Evolutionary conservation across 1,139 yeast species (phyloP), one percentile per base, ranked within the genome.

Genomic region (Fermentozyma sake): DNA sequence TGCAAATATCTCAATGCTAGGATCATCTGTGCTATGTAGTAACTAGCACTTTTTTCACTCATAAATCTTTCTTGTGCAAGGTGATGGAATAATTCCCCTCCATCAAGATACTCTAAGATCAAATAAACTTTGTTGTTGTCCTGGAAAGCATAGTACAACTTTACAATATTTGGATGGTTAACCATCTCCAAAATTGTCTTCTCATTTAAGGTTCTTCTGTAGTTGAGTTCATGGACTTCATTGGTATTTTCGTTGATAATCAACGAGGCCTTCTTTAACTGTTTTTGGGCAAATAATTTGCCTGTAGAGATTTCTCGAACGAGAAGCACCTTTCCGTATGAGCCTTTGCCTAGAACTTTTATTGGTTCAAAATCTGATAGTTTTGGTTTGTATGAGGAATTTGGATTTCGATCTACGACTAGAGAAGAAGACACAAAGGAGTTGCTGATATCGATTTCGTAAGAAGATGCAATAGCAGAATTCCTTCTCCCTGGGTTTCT

Each of bases 51-150:
- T 27, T 76, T 76, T 50, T 89, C 97, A 26, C 81, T 79, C 42
- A 74, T 45, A 30, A 42, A 51, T 28, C 48, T 33, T 31, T 50
- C 54, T 37, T 66, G 66, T 0, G 74, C 70, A 42, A 89, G 63
- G 55, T 89, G 96, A 38, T 79, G 86, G 50, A 89, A 89, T 26
- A 89, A 58, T 53, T 89, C 97, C 9, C 97, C 97, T 7, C 97
- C 97, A 31, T 89, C 94, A 15, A 91, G 77, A 48, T 84, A 89
- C 50, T 89, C 95, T 33, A 89, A 59, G 14, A 87, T 72, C 31
- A 89, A 55, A 49, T 89, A 89, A 19, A 89, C 72, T 50, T 84
- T 86, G 32, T 79, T 71, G 30, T 72, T 66, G 52, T 89, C 97
- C 56, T 89, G 97, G 45, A 89, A 76, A 1, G 97, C 95, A 50